Evolutionary conservation across 169 alveolate species (phyloP).

Genomic region (Plasmodium vivax): DNA sequence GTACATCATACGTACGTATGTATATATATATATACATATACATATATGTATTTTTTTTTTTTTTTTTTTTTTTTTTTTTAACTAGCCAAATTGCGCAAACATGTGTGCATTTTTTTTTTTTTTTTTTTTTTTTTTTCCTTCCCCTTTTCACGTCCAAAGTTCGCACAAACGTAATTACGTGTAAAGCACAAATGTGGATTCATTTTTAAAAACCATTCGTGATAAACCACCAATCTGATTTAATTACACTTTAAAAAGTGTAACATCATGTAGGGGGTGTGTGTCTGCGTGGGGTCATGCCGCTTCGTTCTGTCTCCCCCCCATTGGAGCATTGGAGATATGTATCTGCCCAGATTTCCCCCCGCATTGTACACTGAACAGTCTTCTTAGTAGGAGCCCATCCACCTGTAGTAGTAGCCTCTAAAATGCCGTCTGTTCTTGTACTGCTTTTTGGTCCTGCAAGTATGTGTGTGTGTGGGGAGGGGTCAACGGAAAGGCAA

Average conservation of each 20-base stretch:
- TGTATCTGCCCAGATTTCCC: background rate
- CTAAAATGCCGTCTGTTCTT: slow-evolving; percentile 69
- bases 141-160: background rate
- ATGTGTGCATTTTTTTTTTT: background rate
- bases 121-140: background rate
- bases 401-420: slow-evolving; percentile 69
- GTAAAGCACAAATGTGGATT: background rate
- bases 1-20: background rate
- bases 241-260: background rate
- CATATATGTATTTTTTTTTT: background rate
- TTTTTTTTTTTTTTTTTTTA: background rate
- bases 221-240: background rate
- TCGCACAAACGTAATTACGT: background rate
- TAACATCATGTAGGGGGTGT: background rate
- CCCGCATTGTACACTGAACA: background rate
- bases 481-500: background rate
- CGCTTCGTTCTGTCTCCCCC: background rate
- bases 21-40: background rate
- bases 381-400: slow-evolving; percentile 57
- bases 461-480: background rate
- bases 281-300: background rate
- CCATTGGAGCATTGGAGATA: background rate
- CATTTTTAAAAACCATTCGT: background rate
- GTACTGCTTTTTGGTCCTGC: slow-evolving; percentile 69
- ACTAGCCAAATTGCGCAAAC: background rate